Evolutionary conservation across 177 flowering plant genomes (phyloP).

Genomic region (Vitis hybrid): DNA sequence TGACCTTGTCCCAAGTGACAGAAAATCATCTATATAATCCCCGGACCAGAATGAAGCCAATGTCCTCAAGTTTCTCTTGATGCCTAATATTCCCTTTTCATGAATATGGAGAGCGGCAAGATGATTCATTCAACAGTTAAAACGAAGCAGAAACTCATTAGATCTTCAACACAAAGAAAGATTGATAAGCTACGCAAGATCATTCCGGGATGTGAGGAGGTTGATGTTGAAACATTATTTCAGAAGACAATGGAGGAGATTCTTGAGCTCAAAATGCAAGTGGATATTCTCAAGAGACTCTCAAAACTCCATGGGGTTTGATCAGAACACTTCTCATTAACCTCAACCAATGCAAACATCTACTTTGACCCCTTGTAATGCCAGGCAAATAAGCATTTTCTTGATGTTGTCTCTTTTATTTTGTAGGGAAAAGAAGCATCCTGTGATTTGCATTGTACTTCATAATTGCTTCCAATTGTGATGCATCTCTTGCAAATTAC

Average conservation of each 20-base stretch:
- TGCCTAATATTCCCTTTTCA: not conserved
- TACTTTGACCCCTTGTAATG: too few species aligned
- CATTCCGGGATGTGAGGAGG: conserved; percentile 15
- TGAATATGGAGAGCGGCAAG: too few species aligned
- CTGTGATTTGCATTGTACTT: too few species aligned
- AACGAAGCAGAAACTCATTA: conserved; percentile 8
- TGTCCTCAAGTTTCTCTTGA: not conserved
- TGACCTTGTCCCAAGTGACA: not conserved
- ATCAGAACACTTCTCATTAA: too few species aligned
- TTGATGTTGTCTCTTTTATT: too few species aligned
- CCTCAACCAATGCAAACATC: too few species aligned
- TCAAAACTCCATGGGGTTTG: conserved; percentile 4
- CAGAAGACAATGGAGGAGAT: too few species aligned
- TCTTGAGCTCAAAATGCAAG: conserved; percentile 7
- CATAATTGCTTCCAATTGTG: too few species aligned
- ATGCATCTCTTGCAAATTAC: too few species aligned
- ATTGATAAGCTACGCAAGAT: conserved; percentile 10
- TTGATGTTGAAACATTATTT: not conserved
- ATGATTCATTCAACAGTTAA: not conserved
- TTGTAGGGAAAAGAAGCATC: too few species aligned
- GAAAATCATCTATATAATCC: not conserved
- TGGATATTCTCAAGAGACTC: conserved; percentile 10
- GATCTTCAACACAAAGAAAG: conserved; percentile 5
- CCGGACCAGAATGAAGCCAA: too few species aligned
- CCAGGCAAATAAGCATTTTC: too few species aligned